Base-by-base conservation (phyloP, 176 grass and related monocot species). In the Bromus sterilis region DNA sequence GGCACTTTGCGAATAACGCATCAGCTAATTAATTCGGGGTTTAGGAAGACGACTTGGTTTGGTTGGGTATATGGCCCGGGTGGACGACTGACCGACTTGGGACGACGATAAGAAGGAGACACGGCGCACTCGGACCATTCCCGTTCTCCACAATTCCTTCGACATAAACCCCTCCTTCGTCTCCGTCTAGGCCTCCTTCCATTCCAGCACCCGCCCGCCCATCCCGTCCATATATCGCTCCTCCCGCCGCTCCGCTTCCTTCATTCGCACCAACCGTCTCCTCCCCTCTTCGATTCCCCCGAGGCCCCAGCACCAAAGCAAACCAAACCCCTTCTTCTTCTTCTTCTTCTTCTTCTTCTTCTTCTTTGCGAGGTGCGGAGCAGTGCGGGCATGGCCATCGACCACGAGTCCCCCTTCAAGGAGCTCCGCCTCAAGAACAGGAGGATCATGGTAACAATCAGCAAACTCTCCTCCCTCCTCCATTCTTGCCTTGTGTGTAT, bases 381-480 rank as follows among this genome's bases (percentile, higher is more conserved):
- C 48, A 18, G 53, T 1, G 39, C 12, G 10, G 11, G 6, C 1
- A 89, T 94, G 92, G 92, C 92, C 35, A 89, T 94, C 84, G 92
- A 94, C 74, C 80, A 89, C 80, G 92, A 94, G 5, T 89, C 92
- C 59, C 83, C 84, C 20, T 86, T 90, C 84, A 90, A 90, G 83
- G 88, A 90, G 59, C 86, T 91, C 74, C 89, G 87, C 58, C 66
- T 91, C 84, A 91, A 85, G 84, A 94, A 87, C 92, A 84, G 92
- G 41, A 89, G 89, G 74, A 59, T 85, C 86, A 94, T 91, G 92
- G 92, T 94, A 74, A 71, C 15, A 0, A 37, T 8, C 9, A 0
- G 66, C 64, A n/a, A n/a, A 0, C 3, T 3, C 15, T 30, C 32
- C 16, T 31, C 3, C 10, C 8, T 9, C 18, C 3, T 11, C 12